Conservation (phyloP, 1,139 yeast species). For the Lodderomyces jiufengensis region DNA sequence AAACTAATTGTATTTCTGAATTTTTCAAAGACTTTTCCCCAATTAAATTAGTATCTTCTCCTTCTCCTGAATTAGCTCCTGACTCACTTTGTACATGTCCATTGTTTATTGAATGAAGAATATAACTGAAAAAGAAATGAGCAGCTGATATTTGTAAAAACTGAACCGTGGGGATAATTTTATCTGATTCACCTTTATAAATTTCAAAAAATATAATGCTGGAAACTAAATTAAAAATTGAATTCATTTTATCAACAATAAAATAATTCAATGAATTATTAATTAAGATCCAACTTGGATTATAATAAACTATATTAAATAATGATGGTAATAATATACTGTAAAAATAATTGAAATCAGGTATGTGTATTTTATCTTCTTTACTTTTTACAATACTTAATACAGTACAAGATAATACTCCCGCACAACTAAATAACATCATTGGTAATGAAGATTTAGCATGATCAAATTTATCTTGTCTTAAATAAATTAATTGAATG, state of each 20-base stretch:
- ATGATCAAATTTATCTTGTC: constrained; percentile 15
- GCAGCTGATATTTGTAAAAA: constrained; percentile 24
- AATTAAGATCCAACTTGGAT: constrained; percentile 25
- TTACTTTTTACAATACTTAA: constrained; percentile 26
- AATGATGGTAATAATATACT: constrained; percentile 32
- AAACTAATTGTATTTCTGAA: constrained; percentile 37
- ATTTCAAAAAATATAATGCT: constrained; percentile 28
- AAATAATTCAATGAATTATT: constrained; percentile 39
- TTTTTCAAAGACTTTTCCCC: constrained; percentile 25
- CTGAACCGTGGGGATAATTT: constrained; percentile 16
- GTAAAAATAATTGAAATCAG: constrained; percentile 40
- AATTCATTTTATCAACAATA: constrained; percentile 31
- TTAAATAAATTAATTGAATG: constrained; percentile 29
- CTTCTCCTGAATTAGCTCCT: constrained; percentile 6
- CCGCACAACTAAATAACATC: constrained; percentile 35
- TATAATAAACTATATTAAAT: constrained; percentile 20
- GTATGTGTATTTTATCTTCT: constrained; percentile 20
- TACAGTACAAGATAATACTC: constrained; percentile 29
- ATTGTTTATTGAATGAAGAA: constrained; percentile 27
- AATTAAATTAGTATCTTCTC: constrained; percentile 11
- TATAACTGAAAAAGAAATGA: constrained; percentile 23
- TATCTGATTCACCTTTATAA: constrained; percentile 20
- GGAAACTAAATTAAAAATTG: constrained; percentile 28
- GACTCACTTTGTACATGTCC: constrained; percentile 2
- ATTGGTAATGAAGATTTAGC: constrained; percentile 20